Evolutionary conservation across 225 moss, liverwort and hornwort genomes (phyloP).

Genomic region (Ulota crispa): DNA sequence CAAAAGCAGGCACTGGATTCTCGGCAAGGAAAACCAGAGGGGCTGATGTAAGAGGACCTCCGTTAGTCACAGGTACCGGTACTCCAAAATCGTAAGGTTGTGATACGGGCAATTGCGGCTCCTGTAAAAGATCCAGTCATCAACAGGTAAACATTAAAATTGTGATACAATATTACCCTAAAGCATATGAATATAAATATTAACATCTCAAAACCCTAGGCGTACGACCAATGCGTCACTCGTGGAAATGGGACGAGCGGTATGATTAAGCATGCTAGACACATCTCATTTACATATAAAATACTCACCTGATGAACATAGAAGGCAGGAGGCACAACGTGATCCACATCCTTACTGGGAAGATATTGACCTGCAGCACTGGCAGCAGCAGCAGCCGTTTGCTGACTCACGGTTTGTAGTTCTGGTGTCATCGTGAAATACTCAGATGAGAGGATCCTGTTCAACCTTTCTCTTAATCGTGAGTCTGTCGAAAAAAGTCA

Average conservation of each 20-base stretch:
- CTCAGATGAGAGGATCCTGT: constrained; percentile 81
- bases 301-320: constrained; percentile 51
- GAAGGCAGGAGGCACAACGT: constrained; percentile 28
- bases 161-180: not conserved
- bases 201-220: not conserved
- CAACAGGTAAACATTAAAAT: constrained; percentile 3
- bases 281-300: not conserved
- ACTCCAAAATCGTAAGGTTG: constrained; percentile 48
- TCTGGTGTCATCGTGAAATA: constrained; percentile 94
- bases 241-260: not conserved
- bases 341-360: constrained; percentile 47
- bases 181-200: not conserved
- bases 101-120: constrained; percentile 33
- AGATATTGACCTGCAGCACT: constrained; percentile 88
- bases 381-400: constrained; percentile 91
- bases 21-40: constrained; percentile 68
- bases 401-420: constrained; percentile 86
- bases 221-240: not conserved
- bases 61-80: constrained; percentile 42
- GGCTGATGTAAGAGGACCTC: constrained; percentile 48
- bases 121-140: constrained; percentile 23
- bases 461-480: constrained; percentile 72
- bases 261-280: not conserved
- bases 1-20: constrained; percentile 51
- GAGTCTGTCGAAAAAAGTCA: constrained; percentile 53